Percentiles rank a stretch among this genome's conserved stretches.
Conservation (phyloP, 257 asterid species). For the Leonotis leonurus region DNA sequence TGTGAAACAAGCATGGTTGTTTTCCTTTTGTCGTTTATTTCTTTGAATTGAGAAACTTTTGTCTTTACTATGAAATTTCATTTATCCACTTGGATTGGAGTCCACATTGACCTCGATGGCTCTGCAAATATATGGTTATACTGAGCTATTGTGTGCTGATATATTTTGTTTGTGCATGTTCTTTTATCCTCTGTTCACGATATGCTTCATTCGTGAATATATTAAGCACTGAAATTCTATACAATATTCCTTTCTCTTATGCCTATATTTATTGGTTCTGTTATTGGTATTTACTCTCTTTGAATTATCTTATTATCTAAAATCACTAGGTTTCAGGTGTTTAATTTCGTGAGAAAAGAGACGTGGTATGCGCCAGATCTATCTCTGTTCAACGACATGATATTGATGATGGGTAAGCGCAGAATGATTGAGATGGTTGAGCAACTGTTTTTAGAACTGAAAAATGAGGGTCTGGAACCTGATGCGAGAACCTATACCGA, state of each 20-base stretch:
- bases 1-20: neutral
- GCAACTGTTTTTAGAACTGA: constrained; percentile 34
- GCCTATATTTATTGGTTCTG: neutral
- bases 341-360: constrained; percentile 52
- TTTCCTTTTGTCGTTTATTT: too few relatives aligned
- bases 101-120: neutral
- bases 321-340: constrained; percentile 46
- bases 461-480: constrained; percentile 49
- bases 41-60: neutral
- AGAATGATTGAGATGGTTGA: constrained; percentile 51
- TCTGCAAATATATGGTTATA: neutral
- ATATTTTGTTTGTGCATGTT: neutral
- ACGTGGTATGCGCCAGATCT: constrained; percentile 54
- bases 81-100: neutral
- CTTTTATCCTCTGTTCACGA: neutral
- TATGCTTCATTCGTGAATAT: neutral
- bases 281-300: neutral
- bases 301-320: constrained; percentile 21
- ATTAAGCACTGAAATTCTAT: neutral
- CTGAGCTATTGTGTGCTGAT: neutral
- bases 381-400: constrained; percentile 48
- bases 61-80: neutral
- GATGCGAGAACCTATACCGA: constrained; percentile 61
- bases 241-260: neutral
- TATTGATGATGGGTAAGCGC: constrained; percentile 49